phyloP scores from a whole-genome alignment of 257 asterid genomes.

The Nicotiana tabacum region DNA sequence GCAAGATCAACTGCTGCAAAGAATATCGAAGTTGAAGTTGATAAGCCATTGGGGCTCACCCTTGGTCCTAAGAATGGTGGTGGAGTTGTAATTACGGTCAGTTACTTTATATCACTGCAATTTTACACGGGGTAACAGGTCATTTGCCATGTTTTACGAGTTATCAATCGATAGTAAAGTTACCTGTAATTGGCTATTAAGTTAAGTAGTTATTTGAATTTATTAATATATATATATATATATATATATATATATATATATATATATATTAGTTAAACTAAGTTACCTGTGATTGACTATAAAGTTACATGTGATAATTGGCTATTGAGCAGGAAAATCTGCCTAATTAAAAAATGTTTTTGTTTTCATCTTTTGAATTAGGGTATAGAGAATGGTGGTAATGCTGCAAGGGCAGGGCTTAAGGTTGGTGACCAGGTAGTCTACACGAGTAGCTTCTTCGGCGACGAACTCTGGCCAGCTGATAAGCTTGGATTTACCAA shows the following conservation, averaged over 20 bases:
- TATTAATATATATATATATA: background rate
- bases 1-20: slow-evolving; percentile 73
- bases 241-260: too few species aligned
- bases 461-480: slow-evolving; percentile 97
- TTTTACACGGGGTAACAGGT: background rate
- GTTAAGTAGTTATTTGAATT: too few species aligned
- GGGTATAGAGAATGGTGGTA: slow-evolving; percentile 87
- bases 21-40: slow-evolving; percentile 92
- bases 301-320: too few species aligned
- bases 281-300: background rate
- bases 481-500: slow-evolving; percentile 93
- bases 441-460: slow-evolving; percentile 96
- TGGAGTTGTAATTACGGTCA: slow-evolving; percentile 83
- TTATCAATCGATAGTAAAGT: background rate
- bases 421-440: slow-evolving; percentile 86
- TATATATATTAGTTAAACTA: background rate
- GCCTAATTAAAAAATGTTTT: background rate
- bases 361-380: slow-evolving; percentile 12
- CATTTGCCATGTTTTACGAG: background rate
- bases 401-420: slow-evolving; percentile 96
- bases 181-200: background rate
- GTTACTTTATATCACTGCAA: background rate
- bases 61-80: slow-evolving; percentile 87
- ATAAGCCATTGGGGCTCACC: slow-evolving; percentile 93
- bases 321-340: background rate